Conservation (phyloP, 1,284 basidiomycete genomes). For the Hemileia vastatrix region DNA sequence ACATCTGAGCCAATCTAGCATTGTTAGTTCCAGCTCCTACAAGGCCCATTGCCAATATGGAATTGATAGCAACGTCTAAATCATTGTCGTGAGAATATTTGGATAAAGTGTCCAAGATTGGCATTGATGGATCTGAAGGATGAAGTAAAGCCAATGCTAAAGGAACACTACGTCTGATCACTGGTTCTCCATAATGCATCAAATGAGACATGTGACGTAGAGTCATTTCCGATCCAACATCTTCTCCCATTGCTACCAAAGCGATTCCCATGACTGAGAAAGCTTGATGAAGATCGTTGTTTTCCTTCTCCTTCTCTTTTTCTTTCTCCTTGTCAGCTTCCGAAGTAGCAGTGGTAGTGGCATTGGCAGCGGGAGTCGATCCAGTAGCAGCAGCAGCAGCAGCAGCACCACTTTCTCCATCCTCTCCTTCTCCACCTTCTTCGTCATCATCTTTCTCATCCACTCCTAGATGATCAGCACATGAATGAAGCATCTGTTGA, state of each 20-base stretch:
- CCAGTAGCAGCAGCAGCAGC: conserved; percentile 23
- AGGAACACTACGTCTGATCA: conserved; percentile 85
- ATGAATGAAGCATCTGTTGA: conserved; percentile 83
- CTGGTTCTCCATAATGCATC: conserved; percentile 96
- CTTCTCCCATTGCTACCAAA: conserved; percentile 94
- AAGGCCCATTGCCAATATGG: conserved; percentile 96
- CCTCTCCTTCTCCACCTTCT: conserved; percentile 29
- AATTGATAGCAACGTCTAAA: conserved; percentile 84
- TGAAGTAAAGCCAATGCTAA: conserved; percentile 88
- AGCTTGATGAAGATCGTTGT: conserved; percentile 77
- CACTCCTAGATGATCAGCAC: conserved; percentile 72
- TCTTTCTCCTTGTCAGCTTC: conserved; percentile 49
- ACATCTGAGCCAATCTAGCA: conserved; percentile 90
- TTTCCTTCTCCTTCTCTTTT: conserved; percentile 47
- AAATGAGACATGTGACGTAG: conserved; percentile 87
- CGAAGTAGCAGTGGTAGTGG: conserved; percentile 10
- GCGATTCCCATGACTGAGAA: conserved; percentile 91
- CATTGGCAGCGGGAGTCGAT: conserved; percentile 3
- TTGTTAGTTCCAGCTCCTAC: conserved; percentile 98
- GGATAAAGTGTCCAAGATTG: conserved; percentile 89
- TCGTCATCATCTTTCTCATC: conserved; percentile 44
- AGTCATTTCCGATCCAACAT: conserved; percentile 93
- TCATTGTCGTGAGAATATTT: conserved; percentile 99
- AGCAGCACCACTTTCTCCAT: conserved; percentile 21
- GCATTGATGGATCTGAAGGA: conserved; percentile 86